phyloP scores from a whole-genome alignment of 331 rosid genomes.

The Rosa hybrid region DNA sequence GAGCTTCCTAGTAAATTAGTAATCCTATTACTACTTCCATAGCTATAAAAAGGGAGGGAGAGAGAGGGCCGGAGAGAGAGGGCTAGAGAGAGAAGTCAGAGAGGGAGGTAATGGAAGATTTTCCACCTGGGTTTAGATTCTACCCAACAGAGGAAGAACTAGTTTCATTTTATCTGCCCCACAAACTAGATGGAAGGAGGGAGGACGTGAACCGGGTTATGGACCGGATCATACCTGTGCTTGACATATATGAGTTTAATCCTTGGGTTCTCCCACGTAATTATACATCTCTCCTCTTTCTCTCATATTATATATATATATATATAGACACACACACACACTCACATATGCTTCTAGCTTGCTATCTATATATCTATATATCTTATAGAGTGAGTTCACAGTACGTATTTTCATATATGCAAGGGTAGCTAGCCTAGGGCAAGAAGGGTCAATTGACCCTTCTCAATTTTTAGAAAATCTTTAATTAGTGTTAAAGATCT shows the following conservation, averaged over 20 bases:
- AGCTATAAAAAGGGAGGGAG: neutral
- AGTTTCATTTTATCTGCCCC: conserved; percentile 54
- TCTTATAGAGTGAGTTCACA: neutral
- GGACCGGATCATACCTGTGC: conserved; percentile 55
- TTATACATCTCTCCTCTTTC: neutral
- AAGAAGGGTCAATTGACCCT: no score
- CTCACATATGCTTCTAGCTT: no score
- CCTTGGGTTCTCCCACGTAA: conserved; percentile 87
- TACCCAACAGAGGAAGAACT: conserved; percentile 90
- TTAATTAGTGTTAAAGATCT: no score
- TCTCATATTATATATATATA: neutral
- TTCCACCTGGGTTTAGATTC: conserved; percentile 81
- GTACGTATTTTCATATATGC: neutral
- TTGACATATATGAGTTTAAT: conserved; percentile 61
- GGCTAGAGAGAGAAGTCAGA: neutral
- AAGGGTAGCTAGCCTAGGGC: no score
- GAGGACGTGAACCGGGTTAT: conserved; percentile 40
- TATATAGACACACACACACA: no score
- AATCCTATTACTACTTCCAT: neutral
- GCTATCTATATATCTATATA: no score
- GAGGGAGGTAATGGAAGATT: conserved; percentile 34
- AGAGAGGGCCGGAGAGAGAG: neutral
- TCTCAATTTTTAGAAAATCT: no score
- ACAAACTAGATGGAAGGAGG: conserved; percentile 58
- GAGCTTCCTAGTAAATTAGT: neutral